Evolutionary conservation across 2,329 filamentous ascomycete genomes (phyloP).

Genomic region (Thielaviopsis musarum): DNA sequence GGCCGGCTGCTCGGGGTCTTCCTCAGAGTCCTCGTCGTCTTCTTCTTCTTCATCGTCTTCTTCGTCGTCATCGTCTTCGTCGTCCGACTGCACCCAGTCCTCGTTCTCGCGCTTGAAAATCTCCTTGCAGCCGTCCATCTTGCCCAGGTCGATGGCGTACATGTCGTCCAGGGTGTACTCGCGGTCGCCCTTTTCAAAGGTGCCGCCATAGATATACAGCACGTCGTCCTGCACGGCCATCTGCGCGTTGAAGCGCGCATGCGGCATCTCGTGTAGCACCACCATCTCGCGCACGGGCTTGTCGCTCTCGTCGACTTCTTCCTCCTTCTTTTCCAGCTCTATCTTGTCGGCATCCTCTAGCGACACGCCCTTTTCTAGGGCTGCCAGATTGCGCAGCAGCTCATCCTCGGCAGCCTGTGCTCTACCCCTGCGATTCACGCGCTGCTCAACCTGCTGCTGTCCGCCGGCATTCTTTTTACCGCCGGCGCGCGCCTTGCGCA

Average conservation of each 20-base stretch:
- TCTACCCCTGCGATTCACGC: slow-evolving; percentile 47
- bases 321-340: slow-evolving; percentile 29
- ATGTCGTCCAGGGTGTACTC: slow-evolving; percentile 95
- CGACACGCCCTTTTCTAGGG: slow-evolving; percentile 59
- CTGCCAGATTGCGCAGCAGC: slow-evolving; percentile 68
- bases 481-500: slow-evolving; percentile 52
- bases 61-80: slow-evolving; percentile 43
- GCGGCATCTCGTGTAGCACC: slow-evolving; percentile 67
- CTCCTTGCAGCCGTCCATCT: slow-evolving; percentile 85
- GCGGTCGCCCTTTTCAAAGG: slow-evolving; percentile 83
- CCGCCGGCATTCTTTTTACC: slow-evolving; percentile 31
- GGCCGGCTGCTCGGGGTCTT: slow-evolving; percentile 28
- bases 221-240: slow-evolving; percentile 82
- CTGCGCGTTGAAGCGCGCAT: slow-evolving; percentile 79
- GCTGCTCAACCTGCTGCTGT: slow-evolving; percentile 25
- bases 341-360: slow-evolving; percentile 35
- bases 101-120: slow-evolving; percentile 70
- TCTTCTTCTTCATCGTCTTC: slow-evolving; percentile 37
- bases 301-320: slow-evolving; percentile 31
- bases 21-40: slow-evolving; percentile 31
- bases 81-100: slow-evolving; percentile 58
- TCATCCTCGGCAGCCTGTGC: slow-evolving; percentile 87
- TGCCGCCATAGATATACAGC: slow-evolving; percentile 88
- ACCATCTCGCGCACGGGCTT: slow-evolving; percentile 44
- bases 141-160: slow-evolving; percentile 84